phyloP scores from a whole-genome alignment of 192 early-diverging fungal species.

The Endogone sp. region DNA sequence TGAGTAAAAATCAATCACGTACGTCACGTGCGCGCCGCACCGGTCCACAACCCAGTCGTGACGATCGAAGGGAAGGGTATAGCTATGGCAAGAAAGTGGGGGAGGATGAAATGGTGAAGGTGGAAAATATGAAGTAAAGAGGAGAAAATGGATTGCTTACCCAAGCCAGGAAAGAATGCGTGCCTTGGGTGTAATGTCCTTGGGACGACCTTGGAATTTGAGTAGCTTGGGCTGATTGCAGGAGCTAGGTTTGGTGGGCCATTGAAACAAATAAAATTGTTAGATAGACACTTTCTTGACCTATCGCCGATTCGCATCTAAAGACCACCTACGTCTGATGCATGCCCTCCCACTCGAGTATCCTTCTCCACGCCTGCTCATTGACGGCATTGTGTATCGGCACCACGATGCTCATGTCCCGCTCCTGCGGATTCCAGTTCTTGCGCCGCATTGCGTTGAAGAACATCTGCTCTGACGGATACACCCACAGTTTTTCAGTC shows the following conservation, averaged over 20 bases:
- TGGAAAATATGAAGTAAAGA: neutral
- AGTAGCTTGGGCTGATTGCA: conserved; percentile 66
- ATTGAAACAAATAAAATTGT: neutral
- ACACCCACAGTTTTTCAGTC: conserved; percentile 68
- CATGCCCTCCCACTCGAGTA: conserved; percentile 77
- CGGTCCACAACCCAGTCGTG: conserved; percentile 94
- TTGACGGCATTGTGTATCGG: conserved; percentile 96
- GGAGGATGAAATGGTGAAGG: neutral
- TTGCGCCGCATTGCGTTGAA: conserved; percentile 96
- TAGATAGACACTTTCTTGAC: too few relatives aligned
- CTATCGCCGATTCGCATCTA: neutral
- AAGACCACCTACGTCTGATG: conserved; percentile 41
- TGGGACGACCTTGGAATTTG: conserved; percentile 71
- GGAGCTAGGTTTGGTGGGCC: conserved; percentile 36
- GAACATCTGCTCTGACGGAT: conserved; percentile 94
- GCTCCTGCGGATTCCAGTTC: conserved; percentile 75
- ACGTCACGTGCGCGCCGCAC: conserved; percentile 82
- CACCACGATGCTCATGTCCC: conserved; percentile 85
- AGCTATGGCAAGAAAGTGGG: conserved; percentile 32
- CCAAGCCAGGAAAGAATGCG: conserved; percentile 62
- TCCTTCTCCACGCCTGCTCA: conserved; percentile 84
- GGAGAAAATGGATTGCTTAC: conserved; percentile 23
- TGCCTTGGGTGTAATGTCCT: conserved; percentile 71
- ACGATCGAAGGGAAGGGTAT: conserved; percentile 83
- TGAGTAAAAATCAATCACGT: conserved; percentile 91